phyloP scores from a whole-genome alignment of 2,329 filamentous ascomycete genomes.

The Oidium heveae region DNA sequence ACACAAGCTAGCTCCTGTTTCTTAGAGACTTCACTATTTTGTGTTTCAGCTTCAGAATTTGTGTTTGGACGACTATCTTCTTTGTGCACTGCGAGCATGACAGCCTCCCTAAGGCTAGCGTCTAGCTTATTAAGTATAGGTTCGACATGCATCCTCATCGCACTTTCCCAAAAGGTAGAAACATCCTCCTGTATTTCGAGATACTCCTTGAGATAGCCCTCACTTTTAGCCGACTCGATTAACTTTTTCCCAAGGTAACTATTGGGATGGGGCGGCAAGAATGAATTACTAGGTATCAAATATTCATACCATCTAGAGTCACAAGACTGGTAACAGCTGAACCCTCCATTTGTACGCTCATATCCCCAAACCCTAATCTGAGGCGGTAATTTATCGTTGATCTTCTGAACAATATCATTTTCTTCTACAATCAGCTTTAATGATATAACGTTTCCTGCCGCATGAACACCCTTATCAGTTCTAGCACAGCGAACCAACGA shows the following conservation, averaged over 20 bases:
- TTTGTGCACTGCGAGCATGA: constrained; percentile 33
- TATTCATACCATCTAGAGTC: constrained; percentile 97
- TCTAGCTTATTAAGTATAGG: constrained; percentile 38
- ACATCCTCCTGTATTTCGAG: constrained; percentile 50
- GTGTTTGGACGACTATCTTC: constrained; percentile 2
- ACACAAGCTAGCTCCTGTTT: background rate
- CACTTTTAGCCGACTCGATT: constrained; percentile 50
- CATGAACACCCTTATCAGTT: constrained; percentile 94
- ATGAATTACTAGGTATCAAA: constrained; percentile 74
- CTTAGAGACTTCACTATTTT: too few species aligned
- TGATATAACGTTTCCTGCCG: constrained; percentile 83
- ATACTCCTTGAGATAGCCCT: constrained; percentile 44
- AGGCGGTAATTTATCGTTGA: constrained; percentile 60
- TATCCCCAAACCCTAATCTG: constrained; percentile 95
- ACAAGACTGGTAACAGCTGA: constrained; percentile 85
- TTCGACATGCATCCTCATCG: constrained; percentile 60
- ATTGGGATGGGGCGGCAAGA: constrained; percentile 74
- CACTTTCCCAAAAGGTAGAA: constrained; percentile 53
- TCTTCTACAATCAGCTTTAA: constrained; percentile 93
- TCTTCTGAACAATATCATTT: constrained; percentile 61
- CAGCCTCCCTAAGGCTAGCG: constrained; percentile 33
- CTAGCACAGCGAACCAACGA: constrained; percentile 80
- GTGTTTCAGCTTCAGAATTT: background rate
- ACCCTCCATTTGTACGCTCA: constrained; percentile 65
- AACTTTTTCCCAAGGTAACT: constrained; percentile 67